Base-by-base conservation (phyloP, 768 basidiomycete genomes). In the Flagelloscypha sp. region DNA sequence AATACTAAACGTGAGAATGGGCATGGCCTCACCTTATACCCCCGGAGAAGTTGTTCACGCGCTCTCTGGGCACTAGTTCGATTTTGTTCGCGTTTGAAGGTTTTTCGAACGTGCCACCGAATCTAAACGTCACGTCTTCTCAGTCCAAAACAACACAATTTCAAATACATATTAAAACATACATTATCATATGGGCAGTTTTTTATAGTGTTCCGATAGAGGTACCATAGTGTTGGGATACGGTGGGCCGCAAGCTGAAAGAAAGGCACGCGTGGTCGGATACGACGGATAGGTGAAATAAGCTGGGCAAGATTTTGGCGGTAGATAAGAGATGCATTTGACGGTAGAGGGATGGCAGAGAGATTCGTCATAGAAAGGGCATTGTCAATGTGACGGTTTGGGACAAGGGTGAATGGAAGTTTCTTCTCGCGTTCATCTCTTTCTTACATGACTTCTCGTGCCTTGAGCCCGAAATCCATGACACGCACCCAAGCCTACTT, bases 161-260 rank as follows among this genome's bases (percentile, higher is more conserved):
- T 10, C n/a, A 33, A 27, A 27, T 3, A n/a, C 21, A 18, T n/a
- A 12, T 19, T 2, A 28, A 25, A 1, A 52, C 73, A 36, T 46
- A 84, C 82, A 49, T 72, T 62, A 18, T 70, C 65, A 10, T 65
- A 65, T 1, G 74, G 71, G 5, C 82, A 66, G 25, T 66, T 48
- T 19, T 66, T 59, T 31, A 85, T 55, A 10, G 93, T 64, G 3
- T 75, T 74, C 15, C 86, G 70, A 53, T 90, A 93, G 4, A 92
- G 59, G 0, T 65, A 55, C 82, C 84, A 86, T 46, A 83, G 54
- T 0, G 85, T 88, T 3, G 89, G 87, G 18, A 79, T 56, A 15
- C 79, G 72, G 53, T 93, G 89, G 0, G 78, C 79, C 0, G 67
- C 62, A 18, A 88, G 76, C 32, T 70, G 52, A 48, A 68, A 87